These are phyloP conservation scores for Chaetomium olivaceum DNA, from an alignment of 2,329 filamentous ascomycete species.

Conservation along the genomic window DNA sequence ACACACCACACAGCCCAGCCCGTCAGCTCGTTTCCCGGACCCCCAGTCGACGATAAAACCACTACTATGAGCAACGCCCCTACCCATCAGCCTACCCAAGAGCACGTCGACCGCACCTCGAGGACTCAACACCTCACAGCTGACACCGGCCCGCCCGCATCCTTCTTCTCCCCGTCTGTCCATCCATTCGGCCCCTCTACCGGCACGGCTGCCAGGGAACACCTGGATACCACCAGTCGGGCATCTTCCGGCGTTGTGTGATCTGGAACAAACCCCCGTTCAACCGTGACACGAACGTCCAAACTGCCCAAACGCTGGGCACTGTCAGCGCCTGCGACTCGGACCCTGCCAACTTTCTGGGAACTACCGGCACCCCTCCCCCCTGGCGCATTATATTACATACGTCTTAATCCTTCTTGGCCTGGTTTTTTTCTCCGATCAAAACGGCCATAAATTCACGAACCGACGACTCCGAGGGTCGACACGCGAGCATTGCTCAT, in stretches of 20 bases:
- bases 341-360: background rate
- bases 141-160: slow-evolving; percentile 14
- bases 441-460: background rate
- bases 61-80: slow-evolving; percentile 14
- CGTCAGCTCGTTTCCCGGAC: background rate
- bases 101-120: slow-evolving; percentile 5
- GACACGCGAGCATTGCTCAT: background rate
- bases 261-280: background rate
- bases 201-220: background rate
- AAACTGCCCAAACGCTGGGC: background rate
- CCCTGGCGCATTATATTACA: background rate
- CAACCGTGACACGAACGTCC: background rate
- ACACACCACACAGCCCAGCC: background rate
- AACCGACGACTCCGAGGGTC: background rate
- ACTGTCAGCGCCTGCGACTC: background rate
- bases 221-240: background rate
- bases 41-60: slow-evolving; percentile 4
- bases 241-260: background rate
- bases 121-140: background rate
- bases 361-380: background rate
- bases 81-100: background rate
- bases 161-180: background rate
- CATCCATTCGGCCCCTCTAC: background rate
- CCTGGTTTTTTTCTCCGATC: background rate
- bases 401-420: background rate